These are phyloP conservation scores for Adansonia digitata DNA, from an alignment of 345 rosid genomes.

Conservation along the genomic window DNA sequence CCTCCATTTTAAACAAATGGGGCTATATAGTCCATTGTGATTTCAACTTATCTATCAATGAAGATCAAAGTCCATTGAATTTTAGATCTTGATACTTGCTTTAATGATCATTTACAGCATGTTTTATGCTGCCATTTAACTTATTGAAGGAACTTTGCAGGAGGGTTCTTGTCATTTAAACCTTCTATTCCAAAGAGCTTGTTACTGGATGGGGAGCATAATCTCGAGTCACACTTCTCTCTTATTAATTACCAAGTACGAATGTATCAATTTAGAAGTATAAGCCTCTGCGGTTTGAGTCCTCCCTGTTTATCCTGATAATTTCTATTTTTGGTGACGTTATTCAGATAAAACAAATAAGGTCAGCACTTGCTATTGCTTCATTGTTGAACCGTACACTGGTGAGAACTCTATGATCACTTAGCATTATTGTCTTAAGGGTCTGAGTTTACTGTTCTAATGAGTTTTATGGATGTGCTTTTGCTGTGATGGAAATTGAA, in stretches of 20 bases:
- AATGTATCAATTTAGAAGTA: slow-evolving; percentile 19
- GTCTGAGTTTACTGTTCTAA: background rate
- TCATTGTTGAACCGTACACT: slow-evolving; percentile 77
- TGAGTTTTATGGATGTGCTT: background rate
- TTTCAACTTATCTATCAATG: slow-evolving; percentile 3
- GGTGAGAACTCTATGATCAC: slow-evolving; percentile 46
- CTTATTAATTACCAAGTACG: slow-evolving; percentile 84
- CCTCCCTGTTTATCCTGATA: slow-evolving; percentile 15
- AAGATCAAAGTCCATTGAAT: background rate
- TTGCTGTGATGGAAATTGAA: background rate
- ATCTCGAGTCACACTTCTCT: slow-evolving; percentile 69
- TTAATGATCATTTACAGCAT: background rate
- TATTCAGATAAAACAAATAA: slow-evolving; percentile 81
- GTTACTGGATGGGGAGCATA: slow-evolving; percentile 84
- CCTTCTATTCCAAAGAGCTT: slow-evolving; percentile 78
- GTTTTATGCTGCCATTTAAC: slow-evolving; percentile 14
- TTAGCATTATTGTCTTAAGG: background rate
- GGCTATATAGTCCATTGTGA: background rate
- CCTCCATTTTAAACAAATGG: background rate
- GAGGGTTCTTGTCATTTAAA: slow-evolving; percentile 87
- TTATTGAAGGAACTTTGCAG: slow-evolving; percentile 40
- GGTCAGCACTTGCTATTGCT: slow-evolving; percentile 88
- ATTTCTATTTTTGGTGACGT: slow-evolving; percentile 16
- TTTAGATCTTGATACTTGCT: background rate
- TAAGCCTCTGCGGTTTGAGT: slow-evolving; percentile 4